Evolutionary conservation across 306 rosid genomes (phyloP).

Genomic region (Quercus parvula): DNA sequence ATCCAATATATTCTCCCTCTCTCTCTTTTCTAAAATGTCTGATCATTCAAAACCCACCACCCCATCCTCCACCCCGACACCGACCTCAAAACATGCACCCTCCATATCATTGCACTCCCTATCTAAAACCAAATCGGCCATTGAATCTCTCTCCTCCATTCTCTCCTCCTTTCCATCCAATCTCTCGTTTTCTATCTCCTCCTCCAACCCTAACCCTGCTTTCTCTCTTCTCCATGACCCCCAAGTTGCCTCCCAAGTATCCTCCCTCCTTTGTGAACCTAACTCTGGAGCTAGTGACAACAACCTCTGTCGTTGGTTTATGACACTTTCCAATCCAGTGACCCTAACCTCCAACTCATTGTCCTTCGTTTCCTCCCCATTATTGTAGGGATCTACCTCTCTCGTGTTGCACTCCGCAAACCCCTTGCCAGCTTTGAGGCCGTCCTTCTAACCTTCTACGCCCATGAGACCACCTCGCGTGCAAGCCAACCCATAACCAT

Average conservation of each 20-base stretch:
- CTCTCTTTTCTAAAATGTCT: constrained; percentile 17
- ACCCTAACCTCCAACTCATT: constrained; percentile 53
- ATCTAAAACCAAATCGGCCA: constrained; percentile 28
- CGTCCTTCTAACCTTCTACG: constrained; percentile 63
- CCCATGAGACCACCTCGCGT: constrained; percentile 61
- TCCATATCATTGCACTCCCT: neutral
- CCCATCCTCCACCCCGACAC: neutral
- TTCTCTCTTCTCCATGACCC: constrained; percentile 47
- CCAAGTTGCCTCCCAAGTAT: constrained; percentile 34
- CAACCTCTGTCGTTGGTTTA: constrained; percentile 85
- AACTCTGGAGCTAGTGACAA: constrained; percentile 74
- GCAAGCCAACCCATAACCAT: constrained; percentile 48
- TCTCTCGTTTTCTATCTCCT: neutral
- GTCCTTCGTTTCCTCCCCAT: constrained; percentile 71
- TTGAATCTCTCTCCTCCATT: constrained; percentile 52
- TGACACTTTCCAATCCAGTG: constrained; percentile 68
- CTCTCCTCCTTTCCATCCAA: constrained; percentile 36
- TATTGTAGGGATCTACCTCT: constrained; percentile 61
- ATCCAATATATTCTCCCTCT: neutral
- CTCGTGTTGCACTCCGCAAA: constrained; percentile 39
- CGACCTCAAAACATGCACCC: neutral
- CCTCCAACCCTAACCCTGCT: constrained; percentile 20
- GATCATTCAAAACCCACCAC: neutral
- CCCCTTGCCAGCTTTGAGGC: constrained; percentile 86
- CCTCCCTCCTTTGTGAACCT: constrained; percentile 56